A percentile compares a stretch with the other conserved stretches of the same genome.
Evolutionary conservation across 106 monocot genomes (phyloP).

Genomic region (Allium sativum): DNA sequence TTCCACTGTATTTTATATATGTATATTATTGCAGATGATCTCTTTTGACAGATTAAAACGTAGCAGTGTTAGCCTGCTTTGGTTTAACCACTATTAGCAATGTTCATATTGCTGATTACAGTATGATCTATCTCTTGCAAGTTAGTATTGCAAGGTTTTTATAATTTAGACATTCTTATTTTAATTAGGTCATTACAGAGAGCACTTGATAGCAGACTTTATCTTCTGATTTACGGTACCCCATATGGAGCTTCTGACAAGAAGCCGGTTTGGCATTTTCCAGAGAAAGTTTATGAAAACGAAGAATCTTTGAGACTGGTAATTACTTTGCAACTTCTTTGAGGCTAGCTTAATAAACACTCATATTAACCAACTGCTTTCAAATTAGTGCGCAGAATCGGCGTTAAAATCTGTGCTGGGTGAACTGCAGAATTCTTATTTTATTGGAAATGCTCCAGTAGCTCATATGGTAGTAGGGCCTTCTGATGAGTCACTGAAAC

Average conservation of each 20-base stretch:
- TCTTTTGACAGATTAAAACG: too few species aligned
- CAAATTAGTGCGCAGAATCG: slow-evolving; percentile 82
- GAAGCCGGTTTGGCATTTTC: slow-evolving; percentile 89
- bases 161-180: not conserved
- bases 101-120: too few species aligned
- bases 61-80: too few species aligned
- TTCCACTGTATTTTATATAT: too few species aligned
- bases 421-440: slow-evolving; percentile 62
- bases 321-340: not conserved
- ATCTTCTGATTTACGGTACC: slow-evolving; percentile 88
- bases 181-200: slow-evolving; percentile 68
- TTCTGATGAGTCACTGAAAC: slow-evolving; percentile 17
- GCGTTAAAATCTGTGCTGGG: slow-evolving; percentile 82
- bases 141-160: too few species aligned
- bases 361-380: not conserved
- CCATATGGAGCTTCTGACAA: slow-evolving; percentile 52
- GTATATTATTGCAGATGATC: too few species aligned
- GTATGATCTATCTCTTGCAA: too few species aligned
- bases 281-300: slow-evolving; percentile 89
- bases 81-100: too few species aligned
- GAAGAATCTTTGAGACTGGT: slow-evolving; percentile 85
- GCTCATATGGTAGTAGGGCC: slow-evolving; percentile 43
- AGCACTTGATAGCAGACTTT: slow-evolving; percentile 86
- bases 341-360: not conserved
- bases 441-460: slow-evolving; percentile 95